These are phyloP conservation scores for Cornus suecica DNA, from an alignment of 148 eudicot genomes.

Conservation along the genomic window DNA sequence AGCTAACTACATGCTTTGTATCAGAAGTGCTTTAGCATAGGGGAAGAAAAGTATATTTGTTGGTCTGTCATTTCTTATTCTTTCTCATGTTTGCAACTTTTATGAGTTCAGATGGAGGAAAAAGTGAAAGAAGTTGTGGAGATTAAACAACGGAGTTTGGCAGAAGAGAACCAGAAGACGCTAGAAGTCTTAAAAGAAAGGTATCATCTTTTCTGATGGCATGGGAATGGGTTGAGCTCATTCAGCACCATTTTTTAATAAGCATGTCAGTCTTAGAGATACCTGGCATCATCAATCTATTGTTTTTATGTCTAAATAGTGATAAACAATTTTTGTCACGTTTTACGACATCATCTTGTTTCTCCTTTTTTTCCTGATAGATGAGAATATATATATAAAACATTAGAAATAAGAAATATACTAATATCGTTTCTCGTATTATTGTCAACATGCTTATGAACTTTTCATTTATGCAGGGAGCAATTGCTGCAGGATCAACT, in stretches of 20 bases:
- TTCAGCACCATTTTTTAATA: background rate
- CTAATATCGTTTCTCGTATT: no score
- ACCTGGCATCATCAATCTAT: conserved; percentile 6
- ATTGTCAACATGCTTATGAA: conserved; percentile 8
- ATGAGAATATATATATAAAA: no score
- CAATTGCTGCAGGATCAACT: conserved; percentile 85
- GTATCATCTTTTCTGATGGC: conserved; percentile 30
- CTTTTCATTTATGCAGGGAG: conserved; percentile 65
- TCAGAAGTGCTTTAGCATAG: background rate
- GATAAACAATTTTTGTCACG: background rate
- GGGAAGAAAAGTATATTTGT: background rate
- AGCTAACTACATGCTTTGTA: background rate
- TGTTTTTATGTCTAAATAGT: background rate
- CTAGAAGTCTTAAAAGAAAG: conserved; percentile 90
- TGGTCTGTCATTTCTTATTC: background rate
- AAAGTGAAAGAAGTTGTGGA: conserved; percentile 97
- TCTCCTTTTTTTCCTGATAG: no score
- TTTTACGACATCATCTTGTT: background rate
- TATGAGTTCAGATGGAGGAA: conserved; percentile 79
- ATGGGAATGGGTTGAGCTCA: background rate
- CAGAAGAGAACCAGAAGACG: conserved; percentile 96
- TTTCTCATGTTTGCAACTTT: background rate
- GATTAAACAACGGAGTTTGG: conserved; percentile 97
- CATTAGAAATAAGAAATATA: no score
- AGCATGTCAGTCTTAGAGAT: background rate